Evolutionary conservation across 1,284 basidiomycete species (phyloP).

Genomic region (Rhodotorula sp.): DNA sequence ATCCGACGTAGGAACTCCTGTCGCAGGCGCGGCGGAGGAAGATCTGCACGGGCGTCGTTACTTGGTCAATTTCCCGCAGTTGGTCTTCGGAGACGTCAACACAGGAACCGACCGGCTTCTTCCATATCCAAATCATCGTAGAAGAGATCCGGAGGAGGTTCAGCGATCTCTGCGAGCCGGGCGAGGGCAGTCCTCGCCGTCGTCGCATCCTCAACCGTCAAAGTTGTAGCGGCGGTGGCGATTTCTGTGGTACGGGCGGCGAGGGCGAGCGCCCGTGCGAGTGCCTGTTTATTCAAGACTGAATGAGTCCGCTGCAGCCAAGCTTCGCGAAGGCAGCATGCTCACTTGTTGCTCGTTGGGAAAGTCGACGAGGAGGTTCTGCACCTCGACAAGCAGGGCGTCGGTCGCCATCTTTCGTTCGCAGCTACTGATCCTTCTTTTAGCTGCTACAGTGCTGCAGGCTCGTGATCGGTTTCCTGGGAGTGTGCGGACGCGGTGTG

Average conservation of each 20-base stretch:
- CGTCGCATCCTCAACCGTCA: too few species aligned
- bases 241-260: neutral
- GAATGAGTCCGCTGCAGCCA: too few species aligned
- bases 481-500: too few species aligned
- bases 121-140: neutral
- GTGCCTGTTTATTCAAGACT: neutral
- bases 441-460: too few species aligned
- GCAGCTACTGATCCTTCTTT: too few species aligned
- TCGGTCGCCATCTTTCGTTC: neutral
- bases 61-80: neutral
- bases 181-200: neutral
- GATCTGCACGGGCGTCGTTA: neutral
- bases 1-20: neutral
- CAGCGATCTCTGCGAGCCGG: neutral
- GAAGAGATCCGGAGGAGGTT: neutral
- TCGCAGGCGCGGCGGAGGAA: neutral
- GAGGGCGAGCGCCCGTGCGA: neutral
- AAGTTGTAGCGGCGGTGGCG: too few species aligned
- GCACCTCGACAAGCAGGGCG: neutral
- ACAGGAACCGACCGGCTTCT: neutral
- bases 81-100: neutral
- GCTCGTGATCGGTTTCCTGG: too few species aligned
- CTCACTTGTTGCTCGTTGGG: neutral
- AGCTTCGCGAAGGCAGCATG: too few species aligned
- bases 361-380: conserved; percentile 7